Base-by-base conservation (phyloP, 495 filamentous ascomycete species). In the Letharia columbiana region DNA sequence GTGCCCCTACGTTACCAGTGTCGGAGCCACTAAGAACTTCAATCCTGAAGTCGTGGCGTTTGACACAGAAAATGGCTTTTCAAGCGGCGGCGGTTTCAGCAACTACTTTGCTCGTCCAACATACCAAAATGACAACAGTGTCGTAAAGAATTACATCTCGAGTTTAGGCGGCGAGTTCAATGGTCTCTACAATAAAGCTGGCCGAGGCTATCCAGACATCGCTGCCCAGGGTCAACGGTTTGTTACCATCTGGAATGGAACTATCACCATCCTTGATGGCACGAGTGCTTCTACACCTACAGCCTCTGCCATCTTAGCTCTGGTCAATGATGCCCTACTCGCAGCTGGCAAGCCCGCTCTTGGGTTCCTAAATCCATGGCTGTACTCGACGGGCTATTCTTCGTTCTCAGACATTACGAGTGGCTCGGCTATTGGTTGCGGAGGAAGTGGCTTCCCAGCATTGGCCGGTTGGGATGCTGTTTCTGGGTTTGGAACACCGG, bases 341-440 rank as follows among this genome's bases (percentile, higher is more conserved):
- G 74, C 80, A 1, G 78, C 77, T 23, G 82, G 82, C 31, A 74
- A 84, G 70, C 76, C 83, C 1, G 75, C 82, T 0, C 72, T 92
- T 62, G 89, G 89, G 0, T 91, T 91, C 78, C 70, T 91, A 42
- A 92, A 92, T 72, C 89, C 88, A 0, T 89, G 86, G 86, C 69
- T 92, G 39, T 92, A 91, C 75, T 76, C 76, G 13, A 74, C 68
- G 10, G 84, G 77, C 15, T 73, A 75, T 52, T 65, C 74, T 13
- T 86, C 77, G 1, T 75, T 91, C 61, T 89, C 81, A 18, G 89
- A 92, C 68, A 84, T 92, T 59, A 79, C 78, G 5, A 60, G 71
- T 15, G 87, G 87, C 1, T 82, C 81, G 8, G 85, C 83, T 45
- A 79, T 76, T 0, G 89, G 89, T 1, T 91, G 89, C 50, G 82